A percentile compares a stretch with the other conserved stretches of the same genome.
These are phyloP conservation scores for Boletus rubropictus DNA, from an alignment of 768 basidiomycete genomes.

Conservation along the genomic window DNA sequence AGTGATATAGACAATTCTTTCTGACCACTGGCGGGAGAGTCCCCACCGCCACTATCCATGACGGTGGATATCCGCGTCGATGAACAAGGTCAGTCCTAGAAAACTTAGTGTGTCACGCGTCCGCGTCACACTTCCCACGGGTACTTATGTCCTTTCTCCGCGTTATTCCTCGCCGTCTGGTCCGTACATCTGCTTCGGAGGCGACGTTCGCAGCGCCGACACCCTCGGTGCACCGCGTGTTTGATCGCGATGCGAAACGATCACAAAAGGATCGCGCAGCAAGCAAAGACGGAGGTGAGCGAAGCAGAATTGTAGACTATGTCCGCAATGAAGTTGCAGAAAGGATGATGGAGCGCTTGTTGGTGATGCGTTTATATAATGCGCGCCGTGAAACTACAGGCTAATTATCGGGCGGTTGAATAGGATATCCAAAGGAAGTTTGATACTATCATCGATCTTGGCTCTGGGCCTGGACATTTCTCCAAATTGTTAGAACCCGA, in stretches of 20 bases:
- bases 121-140: slow-evolving; percentile 18
- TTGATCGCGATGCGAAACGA: slow-evolving; percentile 76
- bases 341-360: slow-evolving; percentile 81
- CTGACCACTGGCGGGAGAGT: slow-evolving; percentile 3
- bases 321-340: slow-evolving; percentile 87
- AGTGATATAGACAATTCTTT: slow-evolving; percentile 12
- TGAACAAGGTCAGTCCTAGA: background rate
- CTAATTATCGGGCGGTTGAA: background rate
- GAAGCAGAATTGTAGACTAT: slow-evolving; percentile 83
- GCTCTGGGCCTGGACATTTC: slow-evolving; percentile 89
- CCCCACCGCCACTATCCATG: slow-evolving; percentile 15
- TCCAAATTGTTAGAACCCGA: slow-evolving; percentile 70
- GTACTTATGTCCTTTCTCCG: slow-evolving; percentile 10
- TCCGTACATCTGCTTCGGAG: slow-evolving; percentile 45
- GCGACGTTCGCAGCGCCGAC: slow-evolving; percentile 39
- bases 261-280: slow-evolving; percentile 76
- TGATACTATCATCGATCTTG: slow-evolving; percentile 74
- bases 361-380: slow-evolving; percentile 43
- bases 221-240: slow-evolving; percentile 63
- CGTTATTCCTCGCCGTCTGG: slow-evolving; percentile 7
- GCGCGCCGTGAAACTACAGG: background rate
- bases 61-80: background rate
- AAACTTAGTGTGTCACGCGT: slow-evolving; percentile 13
- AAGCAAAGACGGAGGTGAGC: slow-evolving; percentile 45
- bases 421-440: slow-evolving; percentile 92